Percentiles rank a stretch among this genome's conserved stretches.
Conservation (phyloP, 805 yeast species). For the Deakozyma indianensis region DNA sequence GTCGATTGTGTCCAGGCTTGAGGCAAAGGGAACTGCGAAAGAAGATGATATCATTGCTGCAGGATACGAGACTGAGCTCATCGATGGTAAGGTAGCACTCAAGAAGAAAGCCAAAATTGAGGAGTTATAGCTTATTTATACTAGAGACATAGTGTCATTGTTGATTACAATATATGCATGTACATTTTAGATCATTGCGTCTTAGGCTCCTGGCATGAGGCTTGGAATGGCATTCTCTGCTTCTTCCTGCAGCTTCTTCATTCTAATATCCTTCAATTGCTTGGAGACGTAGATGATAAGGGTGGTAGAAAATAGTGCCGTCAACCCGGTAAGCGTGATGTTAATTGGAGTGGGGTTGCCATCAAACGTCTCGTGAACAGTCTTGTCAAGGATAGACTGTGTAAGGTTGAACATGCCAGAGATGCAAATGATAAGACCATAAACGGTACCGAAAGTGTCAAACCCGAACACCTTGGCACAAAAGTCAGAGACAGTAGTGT, state of each 20-base stretch:
- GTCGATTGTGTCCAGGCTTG: slow-evolving; percentile 57
- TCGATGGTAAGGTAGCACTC: slow-evolving; percentile 54
- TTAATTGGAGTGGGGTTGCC: slow-evolving; percentile 78
- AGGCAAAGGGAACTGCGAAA: slow-evolving; percentile 54
- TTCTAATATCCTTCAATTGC: slow-evolving; percentile 29
- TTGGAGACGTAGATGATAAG: slow-evolving; percentile 19
- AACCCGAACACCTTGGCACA: slow-evolving; percentile 90
- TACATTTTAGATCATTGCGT: not conserved
- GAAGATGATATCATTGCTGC: slow-evolving; percentile 48
- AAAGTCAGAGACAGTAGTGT: slow-evolving; percentile 84
- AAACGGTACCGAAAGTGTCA: slow-evolving; percentile 80
- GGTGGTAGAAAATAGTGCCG: slow-evolving; percentile 15
- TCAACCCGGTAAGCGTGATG: slow-evolving; percentile 34
- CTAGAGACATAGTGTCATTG: not conserved
- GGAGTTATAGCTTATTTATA: not conserved
- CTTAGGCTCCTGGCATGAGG: slow-evolving; percentile 16
- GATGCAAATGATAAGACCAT: slow-evolving; percentile 71
- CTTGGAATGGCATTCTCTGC: slow-evolving; percentile 42
- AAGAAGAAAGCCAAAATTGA: slow-evolving; percentile 18
- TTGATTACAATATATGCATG: not conserved
- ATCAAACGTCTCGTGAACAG: slow-evolving; percentile 52
- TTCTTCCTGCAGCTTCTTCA: slow-evolving; percentile 43
- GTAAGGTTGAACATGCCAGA: slow-evolving; percentile 69
- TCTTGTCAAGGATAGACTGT: slow-evolving; percentile 54
- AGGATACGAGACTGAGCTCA: slow-evolving; percentile 64